A percentile compares a stretch with the other conserved stretches of the same genome.
Evolutionary conservation across 331 rosid genomes (phyloP).

Genomic region (Pyracantha coccinea): DNA sequence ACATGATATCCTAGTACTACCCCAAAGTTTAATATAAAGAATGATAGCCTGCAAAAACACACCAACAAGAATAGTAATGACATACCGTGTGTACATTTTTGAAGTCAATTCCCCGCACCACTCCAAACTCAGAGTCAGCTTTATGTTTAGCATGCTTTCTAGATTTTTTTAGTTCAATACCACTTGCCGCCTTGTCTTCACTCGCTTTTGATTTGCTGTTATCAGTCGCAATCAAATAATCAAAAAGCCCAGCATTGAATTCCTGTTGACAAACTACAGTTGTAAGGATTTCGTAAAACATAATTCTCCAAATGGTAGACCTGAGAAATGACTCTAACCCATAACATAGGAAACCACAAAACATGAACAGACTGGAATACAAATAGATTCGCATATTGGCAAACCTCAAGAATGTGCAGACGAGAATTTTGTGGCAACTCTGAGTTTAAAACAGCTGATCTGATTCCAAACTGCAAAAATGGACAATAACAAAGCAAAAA

Average conservation of each 20-base stretch:
- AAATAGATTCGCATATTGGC: not conserved
- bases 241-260: slow-evolving; percentile 97
- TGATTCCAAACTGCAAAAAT: slow-evolving; percentile 73
- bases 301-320: slow-evolving; percentile 4
- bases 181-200: slow-evolving; percentile 43
- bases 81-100: slow-evolving; percentile 91
- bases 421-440: slow-evolving; percentile 99
- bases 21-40: not conserved
- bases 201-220: slow-evolving; percentile 62
- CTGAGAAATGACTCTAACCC: slow-evolving; percentile 6
- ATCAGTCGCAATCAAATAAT: slow-evolving; percentile 91
- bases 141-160: slow-evolving; percentile 44
- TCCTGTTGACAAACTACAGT: slow-evolving; percentile 48
- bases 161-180: slow-evolving; percentile 31
- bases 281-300: not conserved
- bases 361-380: not conserved
- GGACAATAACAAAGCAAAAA: not conserved
- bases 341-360: not conserved
- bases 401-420: slow-evolving; percentile 91
- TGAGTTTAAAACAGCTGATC: slow-evolving; percentile 89
- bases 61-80: slow-evolving; percentile 4
- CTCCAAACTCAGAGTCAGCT: slow-evolving; percentile 90
- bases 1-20: not conserved
- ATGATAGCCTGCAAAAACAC: not conserved
- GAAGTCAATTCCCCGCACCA: slow-evolving; percentile 91